Base-by-base conservation (phyloP, 2,329 filamentous ascomycete genomes). In the Fusarium dlaminii region DNA sequence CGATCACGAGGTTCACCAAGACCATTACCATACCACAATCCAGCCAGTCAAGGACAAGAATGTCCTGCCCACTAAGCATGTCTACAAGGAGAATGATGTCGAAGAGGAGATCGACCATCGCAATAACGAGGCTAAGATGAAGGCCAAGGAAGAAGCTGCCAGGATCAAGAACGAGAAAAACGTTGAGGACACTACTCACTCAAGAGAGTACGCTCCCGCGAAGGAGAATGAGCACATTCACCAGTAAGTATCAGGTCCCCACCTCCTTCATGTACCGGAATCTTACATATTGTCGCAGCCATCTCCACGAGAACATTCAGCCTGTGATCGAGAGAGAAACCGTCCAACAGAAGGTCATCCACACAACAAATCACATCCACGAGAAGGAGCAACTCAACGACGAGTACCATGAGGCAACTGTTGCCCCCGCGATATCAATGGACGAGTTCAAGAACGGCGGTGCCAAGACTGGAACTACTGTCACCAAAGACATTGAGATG, bases 21-120 rank as follows among this genome's bases (percentile, higher is more conserved):
- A 72, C 2, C 69, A 72, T 3, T 72, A 64, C 32, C 69, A 72
- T 36, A 72, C 69, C 3, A 72, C 69, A 8, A 57, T 72, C 6
- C 69, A 72, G 24, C 69, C 69, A 3, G 68, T 72, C 1, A 72
- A 72, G n/a, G 69, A 72, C 48, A 72, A 57, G 54, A 72, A 72
- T 3, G 54, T 72, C 6, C 54, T 72, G 1, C 57, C 68, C 5
- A 72, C 69, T 20, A 45, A 72, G 36, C 69, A 72, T 14, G 68
- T 72, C 20, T 72, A 72, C 39, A 51, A 72, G 18, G 69, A 72
- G 43, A 72, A 72, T 4, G 58, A 55, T 27, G 17, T 60, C 5
- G 69, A 72, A 20, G 57, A 72, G 48, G 63, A 72, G 29, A 68
- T 72, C 14, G 69, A 72, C n/a, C 52, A 72, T 39, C 68, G 69